These are phyloP conservation scores for Dendryphion nanum DNA, from an alignment of 2,329 filamentous ascomycete genomes.

Conservation along the genomic window DNA sequence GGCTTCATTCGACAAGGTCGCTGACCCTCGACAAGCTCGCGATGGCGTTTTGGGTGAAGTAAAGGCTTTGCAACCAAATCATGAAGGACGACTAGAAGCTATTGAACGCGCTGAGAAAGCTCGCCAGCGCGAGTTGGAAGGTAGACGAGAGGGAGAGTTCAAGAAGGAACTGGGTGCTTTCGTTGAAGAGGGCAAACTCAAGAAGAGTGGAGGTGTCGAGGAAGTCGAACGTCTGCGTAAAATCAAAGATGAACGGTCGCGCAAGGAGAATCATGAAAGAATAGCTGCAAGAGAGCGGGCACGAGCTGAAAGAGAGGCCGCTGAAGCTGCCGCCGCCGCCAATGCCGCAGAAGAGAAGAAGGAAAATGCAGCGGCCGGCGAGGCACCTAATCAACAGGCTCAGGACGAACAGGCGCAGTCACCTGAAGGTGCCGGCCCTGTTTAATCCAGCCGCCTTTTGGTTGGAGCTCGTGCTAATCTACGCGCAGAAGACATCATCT, in stretches of 20 bases:
- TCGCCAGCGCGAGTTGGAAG: conserved; percentile 82
- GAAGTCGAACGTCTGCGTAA: conserved; percentile 84
- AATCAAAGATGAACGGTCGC: conserved; percentile 81
- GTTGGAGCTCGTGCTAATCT: conserved; percentile 23
- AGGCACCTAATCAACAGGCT: conserved; percentile 18
- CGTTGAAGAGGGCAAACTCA: conserved; percentile 85
- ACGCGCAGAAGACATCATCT: conserved; percentile 11
- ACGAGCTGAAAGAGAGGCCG: conserved; percentile 44
- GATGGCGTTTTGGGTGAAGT: conserved; percentile 92
- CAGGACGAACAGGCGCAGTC: conserved; percentile 25
- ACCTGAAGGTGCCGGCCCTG: conserved; percentile 32
- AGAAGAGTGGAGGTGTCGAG: conserved; percentile 94
- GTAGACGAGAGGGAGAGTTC: conserved; percentile 70
- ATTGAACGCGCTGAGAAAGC: conserved; percentile 96
- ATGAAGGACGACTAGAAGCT: conserved; percentile 87
- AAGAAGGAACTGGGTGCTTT: conserved; percentile 83
- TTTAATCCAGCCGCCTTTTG: conserved; percentile 22
- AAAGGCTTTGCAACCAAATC: conserved; percentile 87
- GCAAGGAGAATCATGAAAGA: conserved; percentile 68
- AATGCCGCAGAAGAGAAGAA: conserved; percentile 26
- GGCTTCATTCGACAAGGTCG: conserved; percentile 44
- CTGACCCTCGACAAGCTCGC: conserved; percentile 79
- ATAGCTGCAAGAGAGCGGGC: conserved; percentile 48
- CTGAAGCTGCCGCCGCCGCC: conserved; percentile 28
- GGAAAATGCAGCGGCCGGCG: conserved; percentile 14